Evolutionary conservation across 768 basidiomycete genomes (phyloP).

Genomic region (Lactarius tabidus): DNA sequence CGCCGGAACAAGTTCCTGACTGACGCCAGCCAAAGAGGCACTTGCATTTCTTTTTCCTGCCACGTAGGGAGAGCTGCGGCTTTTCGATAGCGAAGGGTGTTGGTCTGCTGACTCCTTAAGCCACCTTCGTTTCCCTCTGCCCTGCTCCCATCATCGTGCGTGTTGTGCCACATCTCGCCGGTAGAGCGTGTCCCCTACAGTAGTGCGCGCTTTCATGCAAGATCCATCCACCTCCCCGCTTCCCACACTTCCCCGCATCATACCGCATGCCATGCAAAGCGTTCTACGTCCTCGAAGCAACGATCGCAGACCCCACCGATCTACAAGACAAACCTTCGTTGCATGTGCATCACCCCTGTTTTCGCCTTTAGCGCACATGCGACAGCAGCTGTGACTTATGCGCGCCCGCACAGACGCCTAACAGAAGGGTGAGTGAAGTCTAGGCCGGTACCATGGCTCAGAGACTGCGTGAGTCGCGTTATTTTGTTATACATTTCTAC

Average conservation of each 20-base stretch:
- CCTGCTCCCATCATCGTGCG: neutral
- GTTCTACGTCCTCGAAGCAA: neutral
- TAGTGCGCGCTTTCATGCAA: neutral
- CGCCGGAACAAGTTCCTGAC: slow-evolving; percentile 5
- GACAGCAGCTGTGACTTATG: neutral
- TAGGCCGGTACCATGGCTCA: slow-evolving; percentile 1
- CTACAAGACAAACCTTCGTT: neutral
- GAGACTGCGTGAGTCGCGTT: neutral
- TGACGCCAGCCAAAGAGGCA: slow-evolving; percentile 5
- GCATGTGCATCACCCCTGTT: neutral
- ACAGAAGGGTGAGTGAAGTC: neutral
- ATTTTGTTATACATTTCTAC: neutral
- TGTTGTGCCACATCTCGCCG: slow-evolving; percentile 8
- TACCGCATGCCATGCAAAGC: neutral
- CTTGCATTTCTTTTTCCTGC: slow-evolving; percentile 5
- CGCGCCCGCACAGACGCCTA: neutral
- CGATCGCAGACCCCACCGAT: slow-evolving; percentile 1
- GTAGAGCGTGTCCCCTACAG: neutral
- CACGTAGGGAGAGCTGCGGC: neutral
- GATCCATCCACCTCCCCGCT: slow-evolving; percentile 2
- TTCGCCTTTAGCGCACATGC: neutral
- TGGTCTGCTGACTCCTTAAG: neutral
- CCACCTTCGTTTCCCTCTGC: neutral
- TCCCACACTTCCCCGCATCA: slow-evolving; percentile 14
- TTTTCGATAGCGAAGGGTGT: neutral